These are phyloP conservation scores for Cardamine resedifolia DNA, from an alignment of 345 rosid genomes.

Conservation along the genomic window DNA sequence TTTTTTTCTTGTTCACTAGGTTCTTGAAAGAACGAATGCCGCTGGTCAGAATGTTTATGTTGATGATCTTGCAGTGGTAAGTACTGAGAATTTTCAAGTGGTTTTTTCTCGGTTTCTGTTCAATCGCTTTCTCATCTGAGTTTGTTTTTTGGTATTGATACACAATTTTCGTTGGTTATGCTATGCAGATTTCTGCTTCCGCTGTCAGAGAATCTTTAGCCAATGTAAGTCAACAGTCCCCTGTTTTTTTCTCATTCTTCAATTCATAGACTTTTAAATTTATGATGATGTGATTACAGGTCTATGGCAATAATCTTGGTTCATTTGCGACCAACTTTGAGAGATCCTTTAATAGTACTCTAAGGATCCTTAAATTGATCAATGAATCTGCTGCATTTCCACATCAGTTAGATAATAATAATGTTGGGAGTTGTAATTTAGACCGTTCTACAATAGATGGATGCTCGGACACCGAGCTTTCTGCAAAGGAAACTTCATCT, in stretches of 20 bases:
- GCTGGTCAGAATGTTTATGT: constrained; percentile 47
- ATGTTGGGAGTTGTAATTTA: constrained; percentile 33
- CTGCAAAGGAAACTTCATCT: constrained; percentile 31
- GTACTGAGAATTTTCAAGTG: not conserved
- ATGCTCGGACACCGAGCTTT: constrained; percentile 38
- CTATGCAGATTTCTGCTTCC: constrained; percentile 76
- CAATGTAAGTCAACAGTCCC: constrained; percentile 58
- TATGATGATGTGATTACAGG: constrained; percentile 49
- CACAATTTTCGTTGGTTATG: not conserved
- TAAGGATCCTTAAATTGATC: constrained; percentile 73
- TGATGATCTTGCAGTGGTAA: constrained; percentile 73
- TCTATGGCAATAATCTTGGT: constrained; percentile 67
- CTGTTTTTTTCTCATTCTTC: not conserved
- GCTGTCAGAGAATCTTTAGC: constrained; percentile 86
- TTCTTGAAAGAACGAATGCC: constrained; percentile 58
- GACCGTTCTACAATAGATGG: constrained; percentile 35
- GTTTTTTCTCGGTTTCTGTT: not conserved
- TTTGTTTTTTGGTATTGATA: not conserved
- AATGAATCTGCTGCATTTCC: constrained; percentile 50
- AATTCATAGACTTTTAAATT: not conserved
- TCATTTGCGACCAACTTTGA: constrained; percentile 69
- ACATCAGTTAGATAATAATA: constrained; percentile 23
- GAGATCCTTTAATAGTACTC: constrained; percentile 78
- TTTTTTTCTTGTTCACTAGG: constrained; percentile 46
- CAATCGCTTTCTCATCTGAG: not conserved